Conservation (phyloP, 2,329 filamentous ascomycete species). For the Atkinsonella hypoxylon region DNA sequence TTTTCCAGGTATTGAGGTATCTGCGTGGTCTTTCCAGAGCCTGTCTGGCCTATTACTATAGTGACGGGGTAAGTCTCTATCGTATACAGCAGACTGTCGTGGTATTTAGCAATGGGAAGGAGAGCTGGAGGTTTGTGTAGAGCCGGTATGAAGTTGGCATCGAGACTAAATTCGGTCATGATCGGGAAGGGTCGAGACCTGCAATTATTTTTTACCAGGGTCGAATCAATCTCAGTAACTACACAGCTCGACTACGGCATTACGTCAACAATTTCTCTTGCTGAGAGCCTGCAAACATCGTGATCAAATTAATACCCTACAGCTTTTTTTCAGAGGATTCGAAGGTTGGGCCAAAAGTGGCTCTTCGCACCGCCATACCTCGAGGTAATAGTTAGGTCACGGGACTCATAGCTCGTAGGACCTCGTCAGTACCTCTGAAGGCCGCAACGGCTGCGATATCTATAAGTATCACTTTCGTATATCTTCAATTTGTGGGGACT, state of each 20-base stretch:
- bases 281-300: no score
- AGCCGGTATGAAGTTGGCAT: constrained; percentile 58
- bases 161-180: constrained; percentile 47
- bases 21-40: constrained; percentile 91
- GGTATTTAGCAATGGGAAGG: constrained; percentile 77
- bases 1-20: constrained; percentile 83
- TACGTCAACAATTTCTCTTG: background rate
- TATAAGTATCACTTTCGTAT: no score
- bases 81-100: constrained; percentile 68
- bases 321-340: background rate
- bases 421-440: no score
- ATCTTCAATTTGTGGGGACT: no score
- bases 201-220: no score
- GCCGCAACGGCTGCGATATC: no score
- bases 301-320: background rate
- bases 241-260: background rate
- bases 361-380: background rate
- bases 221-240: background rate
- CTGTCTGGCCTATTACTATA: constrained; percentile 86
- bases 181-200: background rate
- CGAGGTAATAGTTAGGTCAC: no score
- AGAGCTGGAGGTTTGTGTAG: constrained; percentile 76
- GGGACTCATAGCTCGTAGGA: no score
- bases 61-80: constrained; percentile 77
- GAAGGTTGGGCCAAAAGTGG: background rate